A percentile compares a stretch with the other conserved stretches of the same genome.
Conservation (phyloP, 805 yeast genomes). For the Metschnikowia drakensbergensis region DNA sequence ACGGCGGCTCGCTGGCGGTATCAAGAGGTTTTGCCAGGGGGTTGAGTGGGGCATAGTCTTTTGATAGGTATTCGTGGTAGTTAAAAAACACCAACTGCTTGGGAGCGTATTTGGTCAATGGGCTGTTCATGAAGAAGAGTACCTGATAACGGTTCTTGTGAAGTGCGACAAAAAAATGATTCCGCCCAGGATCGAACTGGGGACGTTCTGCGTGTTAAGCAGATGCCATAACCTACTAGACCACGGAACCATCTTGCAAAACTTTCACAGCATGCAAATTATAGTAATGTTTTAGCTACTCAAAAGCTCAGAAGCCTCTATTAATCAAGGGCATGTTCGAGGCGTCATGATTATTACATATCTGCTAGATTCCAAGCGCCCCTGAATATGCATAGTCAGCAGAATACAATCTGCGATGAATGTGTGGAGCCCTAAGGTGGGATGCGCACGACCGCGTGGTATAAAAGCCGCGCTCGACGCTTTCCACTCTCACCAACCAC, state of each 20-base stretch:
- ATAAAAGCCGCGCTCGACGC: conserved; percentile 3
- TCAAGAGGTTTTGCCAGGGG: conserved; percentile 7
- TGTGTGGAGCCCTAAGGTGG: background rate
- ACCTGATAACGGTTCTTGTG: background rate
- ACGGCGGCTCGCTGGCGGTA: conserved; percentile 17
- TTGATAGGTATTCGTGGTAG: conserved; percentile 56
- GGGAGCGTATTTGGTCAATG: conserved; percentile 21
- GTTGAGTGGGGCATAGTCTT: background rate
- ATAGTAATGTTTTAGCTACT: too few relatives aligned
- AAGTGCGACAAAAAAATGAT: conserved; percentile 10
- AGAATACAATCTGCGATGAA: background rate
- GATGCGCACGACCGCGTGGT: conserved; percentile 7
- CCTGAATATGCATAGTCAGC: too few relatives aligned
- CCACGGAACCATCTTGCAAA: conserved; percentile 18
- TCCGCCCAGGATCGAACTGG: conserved; percentile 27
- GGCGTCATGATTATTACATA: too few relatives aligned
- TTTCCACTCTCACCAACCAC: background rate
- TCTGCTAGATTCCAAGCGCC: too few relatives aligned
- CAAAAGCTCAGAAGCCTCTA: too few relatives aligned
- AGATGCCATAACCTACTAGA: conserved; percentile 25
- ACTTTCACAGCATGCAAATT: too few relatives aligned
- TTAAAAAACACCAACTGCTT: conserved; percentile 47
- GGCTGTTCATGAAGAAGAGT: conserved; percentile 17
- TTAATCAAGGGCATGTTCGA: too few relatives aligned
- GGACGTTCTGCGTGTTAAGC: conserved; percentile 27